phyloP scores from a whole-genome alignment of 2,329 filamentous ascomycete genomes.

The Drechmeria coniospora region DNA sequence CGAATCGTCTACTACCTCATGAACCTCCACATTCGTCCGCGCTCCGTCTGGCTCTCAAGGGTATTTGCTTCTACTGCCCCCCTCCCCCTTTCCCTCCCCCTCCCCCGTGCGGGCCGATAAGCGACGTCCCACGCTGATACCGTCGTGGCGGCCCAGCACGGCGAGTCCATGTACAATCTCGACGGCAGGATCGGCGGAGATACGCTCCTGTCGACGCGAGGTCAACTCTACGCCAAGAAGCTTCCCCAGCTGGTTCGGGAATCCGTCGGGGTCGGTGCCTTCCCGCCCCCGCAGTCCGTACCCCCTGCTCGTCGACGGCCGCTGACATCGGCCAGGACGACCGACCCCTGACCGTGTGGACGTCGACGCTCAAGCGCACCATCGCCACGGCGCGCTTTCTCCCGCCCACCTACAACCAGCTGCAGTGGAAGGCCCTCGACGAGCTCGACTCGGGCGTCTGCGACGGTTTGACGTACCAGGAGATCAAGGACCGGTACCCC shows the following conservation, averaged over 20 bases:
- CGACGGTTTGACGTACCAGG: slow-evolving; percentile 88
- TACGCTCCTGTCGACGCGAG: slow-evolving; percentile 69
- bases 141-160: slow-evolving; percentile 54
- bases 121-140: not conserved
- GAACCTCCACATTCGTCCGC: slow-evolving; percentile 93
- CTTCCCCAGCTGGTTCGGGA: slow-evolving; percentile 72
- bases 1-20: slow-evolving; percentile 96
- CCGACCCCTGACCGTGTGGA: slow-evolving; percentile 47
- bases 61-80: slow-evolving; percentile 30
- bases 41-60: slow-evolving; percentile 90
- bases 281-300: too few species aligned
- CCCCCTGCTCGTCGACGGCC: not conserved
- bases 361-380: slow-evolving; percentile 57
- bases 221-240: slow-evolving; percentile 72
- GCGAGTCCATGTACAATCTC: slow-evolving; percentile 86
- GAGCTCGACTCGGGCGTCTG: slow-evolving; percentile 95
- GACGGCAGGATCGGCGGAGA: slow-evolving; percentile 87
- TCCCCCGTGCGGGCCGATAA: too few species aligned
- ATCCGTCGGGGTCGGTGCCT: slow-evolving; percentile 60
- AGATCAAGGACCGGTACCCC: slow-evolving; percentile 81
- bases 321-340: slow-evolving; percentile 28
- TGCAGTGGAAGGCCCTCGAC: slow-evolving; percentile 97
- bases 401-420: slow-evolving; percentile 68
- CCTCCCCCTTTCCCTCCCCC: not conserved
- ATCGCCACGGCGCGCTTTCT: slow-evolving; percentile 83